phyloP scores from a whole-genome alignment of 2,329 filamentous ascomycete genomes.

The Aureobasidium sp. region DNA sequence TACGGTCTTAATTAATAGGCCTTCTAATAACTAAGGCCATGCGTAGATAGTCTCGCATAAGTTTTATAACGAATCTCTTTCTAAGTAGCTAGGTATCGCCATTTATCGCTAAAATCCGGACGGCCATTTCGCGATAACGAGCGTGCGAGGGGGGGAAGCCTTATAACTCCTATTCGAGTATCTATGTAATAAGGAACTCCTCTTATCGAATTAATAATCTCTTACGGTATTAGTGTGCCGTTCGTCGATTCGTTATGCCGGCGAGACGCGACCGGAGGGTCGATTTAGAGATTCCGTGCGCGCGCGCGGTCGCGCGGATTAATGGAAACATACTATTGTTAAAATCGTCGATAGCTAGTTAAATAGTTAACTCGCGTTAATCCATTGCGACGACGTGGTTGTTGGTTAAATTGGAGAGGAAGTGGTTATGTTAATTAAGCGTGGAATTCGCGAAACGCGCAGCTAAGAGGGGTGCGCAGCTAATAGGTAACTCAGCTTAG shows the following conservation, averaged over 20 bases:
- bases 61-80: background rate
- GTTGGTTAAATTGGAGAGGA: background rate
- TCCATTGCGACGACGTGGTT: background rate
- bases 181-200: constrained; percentile 4
- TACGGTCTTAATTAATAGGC: background rate
- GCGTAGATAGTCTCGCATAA: background rate
- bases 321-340: too few species aligned
- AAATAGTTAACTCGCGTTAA: background rate
- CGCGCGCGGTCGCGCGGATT: too few species aligned
- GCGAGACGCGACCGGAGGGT: background rate
- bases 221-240: background rate
- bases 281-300: background rate
- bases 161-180: background rate
- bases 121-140: background rate
- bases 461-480: background rate
- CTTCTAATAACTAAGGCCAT: background rate
- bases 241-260: background rate
- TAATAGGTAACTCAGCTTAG: background rate
- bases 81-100: background rate
- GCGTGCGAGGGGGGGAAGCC: background rate
- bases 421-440: background rate
- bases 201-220: background rate
- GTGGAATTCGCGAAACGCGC: background rate
- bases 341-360: too few species aligned
- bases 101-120: background rate